phyloP scores from a whole-genome alignment of 805 yeast species.

The Starmerella bombi region DNA sequence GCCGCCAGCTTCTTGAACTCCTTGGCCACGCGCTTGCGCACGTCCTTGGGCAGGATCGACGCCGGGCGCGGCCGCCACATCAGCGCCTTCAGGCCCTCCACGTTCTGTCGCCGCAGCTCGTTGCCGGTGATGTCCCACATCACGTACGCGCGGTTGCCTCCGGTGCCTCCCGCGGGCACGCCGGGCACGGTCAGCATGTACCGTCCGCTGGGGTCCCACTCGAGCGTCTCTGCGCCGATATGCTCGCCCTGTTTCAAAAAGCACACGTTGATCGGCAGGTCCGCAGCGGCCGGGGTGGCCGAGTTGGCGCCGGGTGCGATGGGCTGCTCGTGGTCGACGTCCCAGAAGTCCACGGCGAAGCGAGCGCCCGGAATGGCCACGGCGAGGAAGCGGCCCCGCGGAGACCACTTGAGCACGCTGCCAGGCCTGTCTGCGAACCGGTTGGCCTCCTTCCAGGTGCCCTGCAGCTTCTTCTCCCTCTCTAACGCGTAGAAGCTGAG shows the following conservation, averaged over 20 bases:
- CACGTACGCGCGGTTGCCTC: slow-evolving; percentile 77
- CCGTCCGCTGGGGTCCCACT: slow-evolving; percentile 96
- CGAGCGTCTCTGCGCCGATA: slow-evolving; percentile 65
- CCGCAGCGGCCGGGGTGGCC: slow-evolving; percentile 28
- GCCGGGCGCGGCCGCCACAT: slow-evolving; percentile 97
- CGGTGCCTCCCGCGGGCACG: slow-evolving; percentile 13
- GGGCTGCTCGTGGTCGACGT: slow-evolving; percentile 51
- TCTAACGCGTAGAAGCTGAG: slow-evolving; percentile 78
- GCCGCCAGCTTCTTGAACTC: slow-evolving; percentile 79
- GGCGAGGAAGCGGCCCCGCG: slow-evolving; percentile 76
- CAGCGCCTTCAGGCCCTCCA: slow-evolving; percentile 77
- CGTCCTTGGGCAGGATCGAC: slow-evolving; percentile 57
- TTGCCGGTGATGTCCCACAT: slow-evolving; percentile 75
- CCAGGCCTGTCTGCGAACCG: slow-evolving; percentile 47
- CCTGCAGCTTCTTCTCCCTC: slow-evolving; percentile 37
- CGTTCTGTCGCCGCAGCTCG: slow-evolving; percentile 55
- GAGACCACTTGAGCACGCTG: slow-evolving; percentile 75
- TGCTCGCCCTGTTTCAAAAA: slow-evolving; percentile 50
- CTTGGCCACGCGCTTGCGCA: slow-evolving; percentile 81
- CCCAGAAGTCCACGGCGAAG: slow-evolving; percentile 67
- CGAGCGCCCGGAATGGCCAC: slow-evolving; percentile 34
- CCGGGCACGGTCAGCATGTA: slow-evolving; percentile 44
- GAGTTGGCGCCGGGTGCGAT: slow-evolving; percentile 14
- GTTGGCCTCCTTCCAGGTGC: slow-evolving; percentile 50
- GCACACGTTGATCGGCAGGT: slow-evolving; percentile 45